Evolutionary conservation across 2,329 filamentous ascomycete genomes (phyloP).

Genomic region (Hypoxylon rubiginosum): DNA sequence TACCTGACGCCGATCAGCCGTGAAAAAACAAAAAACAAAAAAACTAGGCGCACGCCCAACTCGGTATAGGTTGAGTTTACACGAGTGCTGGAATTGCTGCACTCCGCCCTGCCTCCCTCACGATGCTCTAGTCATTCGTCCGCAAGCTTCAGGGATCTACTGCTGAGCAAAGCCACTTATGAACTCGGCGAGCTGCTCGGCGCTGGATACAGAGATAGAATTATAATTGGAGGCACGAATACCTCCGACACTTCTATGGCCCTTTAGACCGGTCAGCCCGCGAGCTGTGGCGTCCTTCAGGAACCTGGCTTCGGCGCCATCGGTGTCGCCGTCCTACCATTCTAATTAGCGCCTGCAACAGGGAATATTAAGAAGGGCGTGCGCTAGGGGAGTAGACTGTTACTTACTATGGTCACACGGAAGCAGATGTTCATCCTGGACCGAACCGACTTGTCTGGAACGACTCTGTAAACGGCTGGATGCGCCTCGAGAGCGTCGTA

Average conservation of each 20-base stretch:
- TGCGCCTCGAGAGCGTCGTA: slow-evolving; percentile 83
- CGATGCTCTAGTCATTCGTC: background rate
- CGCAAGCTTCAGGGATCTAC: slow-evolving; percentile 29
- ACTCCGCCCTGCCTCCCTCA: background rate
- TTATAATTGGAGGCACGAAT: slow-evolving; percentile 94
- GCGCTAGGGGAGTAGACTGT: background rate
- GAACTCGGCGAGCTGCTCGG: slow-evolving; percentile 76
- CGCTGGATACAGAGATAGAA: slow-evolving; percentile 77
- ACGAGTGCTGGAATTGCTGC: background rate
- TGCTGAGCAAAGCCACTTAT: slow-evolving; percentile 66
- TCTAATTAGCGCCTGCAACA: slow-evolving; percentile 12
- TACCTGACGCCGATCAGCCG: slow-evolving; percentile 19
- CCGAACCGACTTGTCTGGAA: slow-evolving; percentile 80
- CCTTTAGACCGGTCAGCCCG: slow-evolving; percentile 85
- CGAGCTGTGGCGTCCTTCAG: slow-evolving; percentile 76
- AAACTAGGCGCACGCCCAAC: background rate
- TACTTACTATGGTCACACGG: slow-evolving; percentile 69
- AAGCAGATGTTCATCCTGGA: slow-evolving; percentile 98
- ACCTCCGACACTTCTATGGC: slow-evolving; percentile 87
- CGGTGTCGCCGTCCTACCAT: slow-evolving; percentile 65
- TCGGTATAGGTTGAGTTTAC: slow-evolving; percentile 1
- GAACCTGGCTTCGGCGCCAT: slow-evolving; percentile 83
- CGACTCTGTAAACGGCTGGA: slow-evolving; percentile 79
- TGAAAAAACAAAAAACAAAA: background rate
- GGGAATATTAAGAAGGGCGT: background rate